Base-by-base conservation (phyloP, 768 basidiomycete species). In the Lyophyllum shimeji region DNA sequence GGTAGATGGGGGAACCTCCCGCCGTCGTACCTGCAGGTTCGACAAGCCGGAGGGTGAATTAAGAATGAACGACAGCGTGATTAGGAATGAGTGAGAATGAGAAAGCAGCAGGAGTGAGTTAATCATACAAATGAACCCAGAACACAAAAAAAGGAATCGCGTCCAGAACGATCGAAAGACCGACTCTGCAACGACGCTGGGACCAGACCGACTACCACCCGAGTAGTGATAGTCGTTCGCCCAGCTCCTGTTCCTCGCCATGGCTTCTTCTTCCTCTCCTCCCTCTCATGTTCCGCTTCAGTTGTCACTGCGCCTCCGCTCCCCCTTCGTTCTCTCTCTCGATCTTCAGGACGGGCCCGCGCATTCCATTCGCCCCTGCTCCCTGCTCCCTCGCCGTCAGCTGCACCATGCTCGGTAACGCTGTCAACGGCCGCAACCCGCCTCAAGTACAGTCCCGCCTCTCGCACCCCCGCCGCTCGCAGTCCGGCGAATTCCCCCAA, bases 191-290 rank as follows among this genome's bases (percentile, higher is more conserved):
- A 9, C 17, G 39, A 18, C n/a, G 39, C 5, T 7, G n/a, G 39
- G n/a, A n/a, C n/a, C n/a, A 18, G 5, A 40, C 39, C 17, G 2
- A 9, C 45, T 61, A 89, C 87, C 87, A 89, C 40, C 87, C 17
- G 78, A 66, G 57, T 71, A 74, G 67, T 89, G 87, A 66, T 79
- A 89, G 58, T 88, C 84, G 56, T 86, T 80, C 13, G 63, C 60
- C 84, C 82, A 87, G 65, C 84, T 89, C 50, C 80, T 77, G 66
- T 86, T 87, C 60, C 85, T 72, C 50, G 82, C 79, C 67, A 87
- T 11, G 79, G 79, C 29, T 69, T 72, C 67, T 68, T 71, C 60
- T 61, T 74, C 60, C 68, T 74, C 64, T 76, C 77, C 37, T 77
- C 76, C 56, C 63, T 71, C 58, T 75, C 75, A 51, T 70, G 66